Evolutionary conservation across 2,329 filamentous ascomycete genomes (phyloP), one percentile per base, ranked within the genome.

Genomic region (Gnomoniopsis smithogilvyi): DNA sequence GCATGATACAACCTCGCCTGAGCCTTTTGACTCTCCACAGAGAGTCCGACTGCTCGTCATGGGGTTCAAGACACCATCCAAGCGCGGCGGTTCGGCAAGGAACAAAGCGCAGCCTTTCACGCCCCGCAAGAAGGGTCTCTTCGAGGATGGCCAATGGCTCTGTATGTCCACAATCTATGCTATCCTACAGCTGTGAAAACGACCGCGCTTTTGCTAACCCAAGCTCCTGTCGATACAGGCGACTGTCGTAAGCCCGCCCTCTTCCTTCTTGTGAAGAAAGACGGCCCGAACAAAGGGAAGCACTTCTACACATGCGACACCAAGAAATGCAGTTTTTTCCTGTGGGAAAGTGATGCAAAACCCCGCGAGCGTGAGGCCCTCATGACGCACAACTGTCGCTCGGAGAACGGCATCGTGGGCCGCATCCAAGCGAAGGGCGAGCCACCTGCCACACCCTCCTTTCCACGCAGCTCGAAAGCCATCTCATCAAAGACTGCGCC

Each of bases 251-350:
- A 67, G 26, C 67, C 65, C 26, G 76, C 77, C 7, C 63, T 65
- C 11, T 67, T 70, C 38, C 67, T 69, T n/a, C 68, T 71, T 53
- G 73, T 75, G 33, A 73, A 69, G 53, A 79, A 76, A 58, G 64
- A 72, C 3, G 67, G 67, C 1, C 63, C 62, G 24, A 80, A 79
- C 65, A 69, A 73, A 48, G 77, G 77, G 24, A 73, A 68, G 52
- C 70, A 67, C 52, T 81, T 78, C 65, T 79, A 73, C 67, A 72
- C 68, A 11, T 81, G 79, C 64, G 67, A 68, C 7, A 58, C 60
- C 1, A 43, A 55, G 8, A 68, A 70, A 50, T 81, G 79, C 66
- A 56, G 65, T 7, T 78, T 81, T 64, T 81, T 79, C 59, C 64
- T 80, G 22, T 81, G 74, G 41, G 69, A 71, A n/a, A 73, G 79